phyloP scores from a whole-genome alignment of 352 stramenopile genomes.

The Phytopythium boreale region DNA sequence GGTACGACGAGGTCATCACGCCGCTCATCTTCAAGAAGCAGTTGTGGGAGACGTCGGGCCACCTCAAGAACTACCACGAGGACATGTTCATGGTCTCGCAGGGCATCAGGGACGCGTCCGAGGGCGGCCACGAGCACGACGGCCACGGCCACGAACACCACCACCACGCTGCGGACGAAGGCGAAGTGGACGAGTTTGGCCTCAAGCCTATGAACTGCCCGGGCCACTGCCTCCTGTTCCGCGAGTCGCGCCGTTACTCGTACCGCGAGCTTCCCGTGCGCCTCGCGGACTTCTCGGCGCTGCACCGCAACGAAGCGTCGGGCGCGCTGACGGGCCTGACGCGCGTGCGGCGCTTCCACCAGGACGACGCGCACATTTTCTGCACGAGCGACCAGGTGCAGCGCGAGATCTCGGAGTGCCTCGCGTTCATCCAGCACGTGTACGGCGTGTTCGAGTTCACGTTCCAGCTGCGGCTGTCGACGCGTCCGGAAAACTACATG shows the following conservation, averaged over 20 bases:
- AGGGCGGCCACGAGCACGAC: constrained; percentile 19
- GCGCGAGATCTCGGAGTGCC: constrained; percentile 92
- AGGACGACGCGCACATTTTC: constrained; percentile 99
- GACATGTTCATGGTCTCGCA: constrained; percentile 94
- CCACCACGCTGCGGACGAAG: constrained; percentile 19
- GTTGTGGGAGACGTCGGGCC: constrained; percentile 96
- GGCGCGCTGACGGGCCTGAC: constrained; percentile 96
- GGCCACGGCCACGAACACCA: constrained; percentile 19
- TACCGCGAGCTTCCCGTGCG: constrained; percentile 95
- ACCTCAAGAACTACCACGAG: constrained; percentile 96
- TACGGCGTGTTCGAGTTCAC: constrained; percentile 95
- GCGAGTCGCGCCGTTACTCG: constrained; percentile 91
- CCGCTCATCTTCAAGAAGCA: constrained; percentile 98
- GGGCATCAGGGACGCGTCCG: constrained; percentile 38
- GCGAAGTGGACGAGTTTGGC: constrained; percentile 92
- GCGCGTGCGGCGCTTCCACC: constrained; percentile 96
- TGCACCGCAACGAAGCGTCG: constrained; percentile 95
- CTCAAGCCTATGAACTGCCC: constrained; percentile 99
- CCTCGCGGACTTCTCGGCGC: constrained; percentile 94
- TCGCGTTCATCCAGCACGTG: constrained; percentile 94
- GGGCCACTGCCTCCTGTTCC: constrained; percentile 97
- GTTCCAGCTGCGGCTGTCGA: constrained; percentile 93
- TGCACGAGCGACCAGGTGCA: constrained; percentile 95
- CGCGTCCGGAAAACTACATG: constrained; percentile 94
- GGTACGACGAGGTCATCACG: constrained; percentile 97